Conservation (phyloP, 257 asterid species). For the Datura wrightii region DNA sequence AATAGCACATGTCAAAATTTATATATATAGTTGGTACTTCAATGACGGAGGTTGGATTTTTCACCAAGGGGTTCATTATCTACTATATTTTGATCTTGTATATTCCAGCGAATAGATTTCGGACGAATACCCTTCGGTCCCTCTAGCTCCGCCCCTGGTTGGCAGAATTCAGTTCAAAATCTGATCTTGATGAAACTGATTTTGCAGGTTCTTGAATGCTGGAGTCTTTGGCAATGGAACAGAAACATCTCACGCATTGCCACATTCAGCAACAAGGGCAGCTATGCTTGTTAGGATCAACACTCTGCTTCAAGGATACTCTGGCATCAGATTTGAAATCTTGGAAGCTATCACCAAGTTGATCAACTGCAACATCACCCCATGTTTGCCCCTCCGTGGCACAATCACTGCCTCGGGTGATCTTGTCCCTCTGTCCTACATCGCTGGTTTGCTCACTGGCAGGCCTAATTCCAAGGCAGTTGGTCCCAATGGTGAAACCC, state of each 20-base stretch:
- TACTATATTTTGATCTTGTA: too few species aligned
- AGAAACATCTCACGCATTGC: slow-evolving; percentile 50
- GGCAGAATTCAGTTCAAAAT: not conserved
- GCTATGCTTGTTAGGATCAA: slow-evolving; percentile 61
- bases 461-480: slow-evolving; percentile 55
- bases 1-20: not conserved
- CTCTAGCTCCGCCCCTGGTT: too few species aligned
- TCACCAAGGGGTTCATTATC: too few species aligned
- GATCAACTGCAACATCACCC: slow-evolving; percentile 55
- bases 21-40: not conserved
- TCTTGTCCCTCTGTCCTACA: slow-evolving; percentile 57
- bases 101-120: too few species aligned
- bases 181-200: not conserved
- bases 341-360: slow-evolving; percentile 55
- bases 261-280: slow-evolving; percentile 58
- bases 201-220: slow-evolving; percentile 54
- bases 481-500: slow-evolving; percentile 49
- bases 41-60: too few species aligned
- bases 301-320: slow-evolving; percentile 61
- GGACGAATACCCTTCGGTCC: too few species aligned
- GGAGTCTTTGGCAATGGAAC: slow-evolving; percentile 54
- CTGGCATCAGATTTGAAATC: slow-evolving; percentile 59
- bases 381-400: slow-evolving; percentile 59
- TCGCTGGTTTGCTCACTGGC: slow-evolving; percentile 55
- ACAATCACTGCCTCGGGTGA: slow-evolving; percentile 59